Evolutionary conservation across 1,139 yeast species (phyloP).

Genomic region (Zygosaccharomyces sapae): DNA sequence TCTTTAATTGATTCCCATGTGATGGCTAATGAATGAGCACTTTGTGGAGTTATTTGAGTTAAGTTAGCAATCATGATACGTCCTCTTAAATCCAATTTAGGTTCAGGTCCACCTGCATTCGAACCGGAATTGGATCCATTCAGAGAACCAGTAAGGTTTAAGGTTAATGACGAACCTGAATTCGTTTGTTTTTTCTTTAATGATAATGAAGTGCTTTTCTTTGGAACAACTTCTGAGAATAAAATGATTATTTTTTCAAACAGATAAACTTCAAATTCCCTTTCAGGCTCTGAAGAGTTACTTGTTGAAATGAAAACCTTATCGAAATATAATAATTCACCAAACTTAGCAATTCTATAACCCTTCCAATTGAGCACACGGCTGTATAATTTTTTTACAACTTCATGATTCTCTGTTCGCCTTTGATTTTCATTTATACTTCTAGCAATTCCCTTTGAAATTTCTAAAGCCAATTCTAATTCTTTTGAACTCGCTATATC

Average conservation of each 20-base stretch:
- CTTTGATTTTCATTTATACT: slow-evolving; percentile 93
- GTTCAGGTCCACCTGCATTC: slow-evolving; percentile 15
- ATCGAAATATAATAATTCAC: slow-evolving; percentile 78
- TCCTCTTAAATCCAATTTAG: slow-evolving; percentile 56
- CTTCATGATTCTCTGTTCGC: slow-evolving; percentile 78
- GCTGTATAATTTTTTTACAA: slow-evolving; percentile 61
- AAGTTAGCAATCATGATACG: slow-evolving; percentile 64
- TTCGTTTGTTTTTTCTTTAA: slow-evolving; percentile 32
- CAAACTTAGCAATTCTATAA: slow-evolving; percentile 73
- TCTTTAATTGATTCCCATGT: slow-evolving; percentile 78
- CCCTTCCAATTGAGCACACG: slow-evolving; percentile 92
- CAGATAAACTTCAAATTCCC: slow-evolving; percentile 83
- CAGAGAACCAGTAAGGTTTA: slow-evolving; percentile 24
- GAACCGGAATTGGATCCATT: slow-evolving; percentile 9
- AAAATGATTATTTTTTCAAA: slow-evolving; percentile 85
- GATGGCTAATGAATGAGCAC: slow-evolving; percentile 52
- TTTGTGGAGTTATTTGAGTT: slow-evolving; percentile 48
- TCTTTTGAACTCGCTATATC: slow-evolving; percentile 62
- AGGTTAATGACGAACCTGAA: slow-evolving; percentile 26
- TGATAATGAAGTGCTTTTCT: slow-evolving; percentile 36
- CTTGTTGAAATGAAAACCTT: slow-evolving; percentile 58
- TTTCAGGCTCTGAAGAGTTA: slow-evolving; percentile 58
- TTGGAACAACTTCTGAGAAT: slow-evolving; percentile 51
- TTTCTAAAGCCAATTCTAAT: slow-evolving; percentile 61
- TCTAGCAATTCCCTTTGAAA: slow-evolving; percentile 71